Evolutionary conservation across 2,329 filamentous ascomycete genomes (phyloP).

Genomic region (Talaromyces albobiverticillius): DNA sequence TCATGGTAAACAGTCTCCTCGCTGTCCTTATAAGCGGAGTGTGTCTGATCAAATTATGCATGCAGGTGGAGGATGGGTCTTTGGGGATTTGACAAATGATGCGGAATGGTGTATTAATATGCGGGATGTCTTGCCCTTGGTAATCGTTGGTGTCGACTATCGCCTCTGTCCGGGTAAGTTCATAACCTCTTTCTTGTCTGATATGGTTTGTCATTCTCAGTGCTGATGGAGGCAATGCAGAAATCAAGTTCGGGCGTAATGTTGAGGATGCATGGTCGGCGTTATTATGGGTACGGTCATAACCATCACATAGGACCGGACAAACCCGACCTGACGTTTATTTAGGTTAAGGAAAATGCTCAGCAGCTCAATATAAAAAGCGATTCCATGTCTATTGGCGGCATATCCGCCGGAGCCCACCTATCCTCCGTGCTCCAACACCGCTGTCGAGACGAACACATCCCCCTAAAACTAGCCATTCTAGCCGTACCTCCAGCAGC

Average conservation of each 20-base stretch:
- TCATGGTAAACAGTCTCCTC: neutral
- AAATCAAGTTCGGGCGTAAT: neutral
- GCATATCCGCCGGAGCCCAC: constrained; percentile 39
- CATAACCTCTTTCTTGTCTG: too few relatives aligned
- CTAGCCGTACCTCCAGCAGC: constrained; percentile 28
- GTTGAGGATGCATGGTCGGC: constrained; percentile 1
- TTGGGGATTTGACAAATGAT: constrained; percentile 36
- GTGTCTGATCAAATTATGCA: neutral
- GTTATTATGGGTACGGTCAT: neutral
- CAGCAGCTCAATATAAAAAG: neutral
- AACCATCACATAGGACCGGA: neutral
- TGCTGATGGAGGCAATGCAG: neutral
- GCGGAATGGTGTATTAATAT: constrained; percentile 36
- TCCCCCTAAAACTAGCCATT: constrained; percentile 25
- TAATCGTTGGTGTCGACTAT: constrained; percentile 41
- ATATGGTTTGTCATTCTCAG: too few relatives aligned
- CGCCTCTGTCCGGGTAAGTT: constrained; percentile 38
- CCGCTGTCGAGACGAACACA: constrained; percentile 34
- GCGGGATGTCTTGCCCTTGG: constrained; percentile 35
- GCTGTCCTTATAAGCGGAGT: too few relatives aligned
- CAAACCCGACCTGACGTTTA: neutral
- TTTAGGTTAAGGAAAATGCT: neutral
- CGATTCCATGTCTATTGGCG: constrained; percentile 32
- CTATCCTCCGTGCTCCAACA: constrained; percentile 38
- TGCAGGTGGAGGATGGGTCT: constrained; percentile 38